A percentile compares a stretch with the other conserved stretches of the same genome.
phyloP scores from a whole-genome alignment of 768 basidiomycete species.

The Gloeophyllum trabeum region DNA sequence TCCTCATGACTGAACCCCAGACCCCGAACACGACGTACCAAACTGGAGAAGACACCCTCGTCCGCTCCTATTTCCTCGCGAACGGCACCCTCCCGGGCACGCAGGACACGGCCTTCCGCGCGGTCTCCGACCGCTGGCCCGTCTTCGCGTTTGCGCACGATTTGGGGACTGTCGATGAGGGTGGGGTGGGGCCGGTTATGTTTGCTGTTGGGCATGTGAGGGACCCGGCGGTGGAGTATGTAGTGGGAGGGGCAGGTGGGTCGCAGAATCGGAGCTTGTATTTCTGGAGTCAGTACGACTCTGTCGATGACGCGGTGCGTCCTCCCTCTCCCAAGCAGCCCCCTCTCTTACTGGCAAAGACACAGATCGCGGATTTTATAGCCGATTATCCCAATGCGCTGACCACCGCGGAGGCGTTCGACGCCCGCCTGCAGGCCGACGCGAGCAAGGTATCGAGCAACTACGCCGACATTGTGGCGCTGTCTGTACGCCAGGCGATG shows the following conservation, averaged over 20 bases:
- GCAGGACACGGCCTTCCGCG: no score
- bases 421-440: constrained; percentile 32
- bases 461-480: constrained; percentile 37
- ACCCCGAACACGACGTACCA: not conserved
- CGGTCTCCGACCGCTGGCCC: no score
- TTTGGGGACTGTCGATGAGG: no score
- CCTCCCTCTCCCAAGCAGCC: constrained; percentile 8
- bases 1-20: not conserved
- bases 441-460: constrained; percentile 34
- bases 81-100: constrained; percentile 28
- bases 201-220: no score
- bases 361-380: constrained; percentile 31
- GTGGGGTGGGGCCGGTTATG: no score
- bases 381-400: constrained; percentile 33
- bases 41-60: not conserved
- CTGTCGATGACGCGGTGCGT: constrained; percentile 23
- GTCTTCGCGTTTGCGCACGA: no score
- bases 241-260: no score
- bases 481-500: constrained; percentile 44
- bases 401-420: constrained; percentile 31
- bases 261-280: constrained; percentile 31
- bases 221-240: no score
- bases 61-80: constrained; percentile 35
- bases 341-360: not conserved
- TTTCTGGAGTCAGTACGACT: constrained; percentile 33